These are phyloP conservation scores for Leucosporidium scottii DNA, from an alignment of 768 basidiomycete genomes.

Conservation along the genomic window DNA sequence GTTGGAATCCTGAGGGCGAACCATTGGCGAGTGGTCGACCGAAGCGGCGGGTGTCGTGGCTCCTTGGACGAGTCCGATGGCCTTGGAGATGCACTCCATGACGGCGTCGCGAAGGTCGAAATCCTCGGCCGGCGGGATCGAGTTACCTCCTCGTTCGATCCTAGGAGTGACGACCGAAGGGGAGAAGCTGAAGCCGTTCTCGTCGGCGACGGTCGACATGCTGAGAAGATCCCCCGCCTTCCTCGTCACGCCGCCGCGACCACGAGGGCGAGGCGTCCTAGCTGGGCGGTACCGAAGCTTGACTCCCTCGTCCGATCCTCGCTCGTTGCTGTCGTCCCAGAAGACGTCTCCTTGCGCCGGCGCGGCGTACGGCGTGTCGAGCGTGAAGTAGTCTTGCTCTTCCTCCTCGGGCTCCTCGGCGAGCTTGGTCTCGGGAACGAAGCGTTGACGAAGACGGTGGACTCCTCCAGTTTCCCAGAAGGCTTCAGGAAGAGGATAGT, in stretches of 20 bases:
- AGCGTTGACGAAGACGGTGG: constrained; percentile 74
- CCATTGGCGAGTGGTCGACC: constrained; percentile 41
- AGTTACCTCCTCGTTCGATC: constrained; percentile 12
- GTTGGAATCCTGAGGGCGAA: constrained; percentile 31
- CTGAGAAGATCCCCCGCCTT: constrained; percentile 45
- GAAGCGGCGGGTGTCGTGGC: constrained; percentile 43
- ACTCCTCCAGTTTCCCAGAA: constrained; percentile 93
- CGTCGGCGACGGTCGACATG: constrained; percentile 39
- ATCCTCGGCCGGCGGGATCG: constrained; percentile 44
- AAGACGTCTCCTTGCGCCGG: constrained; percentile 33
- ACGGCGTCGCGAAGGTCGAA: constrained; percentile 95
- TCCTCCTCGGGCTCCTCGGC: neutral
- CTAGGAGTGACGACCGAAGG: constrained; percentile 2
- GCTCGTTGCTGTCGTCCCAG: constrained; percentile 18
- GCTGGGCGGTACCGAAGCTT: constrained; percentile 9
- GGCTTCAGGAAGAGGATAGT: constrained; percentile 79
- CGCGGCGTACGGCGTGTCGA: constrained; percentile 34
- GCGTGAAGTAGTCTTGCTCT: constrained; percentile 28
- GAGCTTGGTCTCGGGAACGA: constrained; percentile 29
- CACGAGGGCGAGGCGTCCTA: too few species aligned
- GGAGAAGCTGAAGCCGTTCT: neutral
- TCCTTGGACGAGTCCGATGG: constrained; percentile 86
- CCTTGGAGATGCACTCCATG: constrained; percentile 95
- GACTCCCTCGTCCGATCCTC: constrained; percentile 21
- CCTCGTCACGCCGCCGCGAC: constrained; percentile 36